These are phyloP conservation scores for Candida oleophila DNA, from an alignment of 805 yeast species.

Conservation along the genomic window DNA sequence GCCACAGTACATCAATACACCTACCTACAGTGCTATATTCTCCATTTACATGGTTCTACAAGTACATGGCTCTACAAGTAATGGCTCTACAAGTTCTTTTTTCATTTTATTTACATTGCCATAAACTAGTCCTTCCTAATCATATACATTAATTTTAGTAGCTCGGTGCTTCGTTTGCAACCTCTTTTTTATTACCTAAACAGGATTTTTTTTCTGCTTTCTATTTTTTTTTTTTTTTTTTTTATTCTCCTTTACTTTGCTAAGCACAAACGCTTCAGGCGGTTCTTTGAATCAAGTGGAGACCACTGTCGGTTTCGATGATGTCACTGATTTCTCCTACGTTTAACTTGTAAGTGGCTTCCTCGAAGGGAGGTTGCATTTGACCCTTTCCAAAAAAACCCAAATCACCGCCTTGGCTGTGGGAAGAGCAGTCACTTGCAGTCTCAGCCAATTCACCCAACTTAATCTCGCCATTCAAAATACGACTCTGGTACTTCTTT, in stretches of 20 bases:
- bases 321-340: slow-evolving; percentile 82
- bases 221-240: not conserved
- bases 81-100: too few relatives aligned
- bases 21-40: too few relatives aligned
- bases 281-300: slow-evolving; percentile 83
- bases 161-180: not conserved
- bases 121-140: too few relatives aligned
- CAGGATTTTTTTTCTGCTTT: not conserved
- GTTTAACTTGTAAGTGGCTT: slow-evolving; percentile 76
- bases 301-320: slow-evolving; percentile 88
- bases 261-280: slow-evolving; percentile 48
- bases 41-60: too few relatives aligned
- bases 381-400: slow-evolving; percentile 87
- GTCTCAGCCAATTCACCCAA: slow-evolving; percentile 73
- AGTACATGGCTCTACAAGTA: too few relatives aligned
- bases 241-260: not conserved
- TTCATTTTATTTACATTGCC: too few relatives aligned
- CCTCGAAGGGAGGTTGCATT: slow-evolving; percentile 95
- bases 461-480: slow-evolving; percentile 61
- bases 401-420: slow-evolving; percentile 85
- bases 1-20: too few relatives aligned
- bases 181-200: not conserved
- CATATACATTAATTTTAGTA: too few relatives aligned
- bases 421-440: slow-evolving; percentile 88
- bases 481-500: slow-evolving; percentile 54